Evolutionary conservation across 345 rosid species (phyloP).

Genomic region (Fremontodendron californicum): DNA sequence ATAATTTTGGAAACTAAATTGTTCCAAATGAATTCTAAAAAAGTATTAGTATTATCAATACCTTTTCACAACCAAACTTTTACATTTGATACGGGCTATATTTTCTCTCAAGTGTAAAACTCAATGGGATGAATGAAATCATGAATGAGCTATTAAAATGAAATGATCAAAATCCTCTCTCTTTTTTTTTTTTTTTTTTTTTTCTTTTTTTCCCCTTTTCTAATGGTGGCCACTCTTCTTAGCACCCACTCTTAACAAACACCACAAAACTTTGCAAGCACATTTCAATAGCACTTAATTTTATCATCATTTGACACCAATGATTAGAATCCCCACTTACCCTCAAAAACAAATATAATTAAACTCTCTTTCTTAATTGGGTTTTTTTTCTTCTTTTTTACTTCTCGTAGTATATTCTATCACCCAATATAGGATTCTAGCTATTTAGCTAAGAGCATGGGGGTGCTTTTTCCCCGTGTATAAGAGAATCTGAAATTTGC

Average conservation of each 20-base stretch:
- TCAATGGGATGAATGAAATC: background rate
- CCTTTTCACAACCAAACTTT: background rate
- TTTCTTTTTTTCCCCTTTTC: too few species aligned
- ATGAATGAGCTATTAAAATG: background rate
- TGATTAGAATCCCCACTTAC: conserved; percentile 23
- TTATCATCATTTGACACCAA: conserved; percentile 23
- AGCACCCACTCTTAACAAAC: conserved; percentile 3
- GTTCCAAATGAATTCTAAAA: background rate
- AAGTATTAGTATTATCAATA: background rate
- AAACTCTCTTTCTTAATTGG: background rate
- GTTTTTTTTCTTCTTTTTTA: background rate
- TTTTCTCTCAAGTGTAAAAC: background rate
- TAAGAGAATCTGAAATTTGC: conserved; percentile 22
- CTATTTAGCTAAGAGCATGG: too few species aligned
- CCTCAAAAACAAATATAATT: background rate
- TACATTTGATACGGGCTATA: background rate
- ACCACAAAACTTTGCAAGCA: background rate
- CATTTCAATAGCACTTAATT: background rate
- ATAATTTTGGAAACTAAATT: background rate
- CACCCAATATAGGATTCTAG: conserved; percentile 10
- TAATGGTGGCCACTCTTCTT: background rate
- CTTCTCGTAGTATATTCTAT: conserved; percentile 3
- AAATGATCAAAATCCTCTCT: background rate
- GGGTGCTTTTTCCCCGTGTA: conserved; percentile 11
- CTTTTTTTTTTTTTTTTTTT: too few species aligned